Base-by-base conservation (phyloP, 2,329 filamentous ascomycete species). In the Triangularia verruculosa region DNA sequence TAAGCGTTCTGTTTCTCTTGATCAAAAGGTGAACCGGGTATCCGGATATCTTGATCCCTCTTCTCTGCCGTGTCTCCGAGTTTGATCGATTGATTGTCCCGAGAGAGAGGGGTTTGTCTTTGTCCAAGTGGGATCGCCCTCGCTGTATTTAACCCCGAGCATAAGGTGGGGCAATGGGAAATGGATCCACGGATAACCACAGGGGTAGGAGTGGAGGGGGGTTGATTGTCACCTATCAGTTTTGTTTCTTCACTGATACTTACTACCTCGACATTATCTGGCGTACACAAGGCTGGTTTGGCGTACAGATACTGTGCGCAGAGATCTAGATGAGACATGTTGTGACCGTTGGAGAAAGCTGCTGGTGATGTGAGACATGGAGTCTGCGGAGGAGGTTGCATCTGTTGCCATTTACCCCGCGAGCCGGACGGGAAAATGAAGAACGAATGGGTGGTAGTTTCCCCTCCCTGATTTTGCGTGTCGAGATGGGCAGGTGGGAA, bases 131-230 rank as follows among this genome's bases (percentile, higher is more conserved):
- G 39, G 39, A 47, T 47, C 39, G n/a, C n/a, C 39, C 70, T 74
- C 73, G 73, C 72, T 73, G 66, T 66, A 72, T 72, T 71, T 64
- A 20, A 67, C n/a, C 30, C 73, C 73, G 73, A 74, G 66, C 39
- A 60, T 59, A 59, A 62, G 39, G 39, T 47, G 39, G 39, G 39
- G 39, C n/a, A 47, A 17, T 6, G 39, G 39, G 32, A 11, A 13
- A 13, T 47, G 39, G 39, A 47, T 47, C 39, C 39, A 9, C 27
- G 39, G 39, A 22, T 47, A 47, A 43, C 4, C 39, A 8, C 39
- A 47, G 39, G 39, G 17, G 39, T 9, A 47, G 39, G 39, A 17
- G 39, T 47, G 39, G 39, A 8, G 39, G 6, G 20, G 39, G 39
- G 39, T n/a, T 47, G 39, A 47, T 20, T 7, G 39, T 22, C 39